Base-by-base conservation (phyloP, 2,329 filamentous ascomycete species). In the Cercospora sp. region DNA sequence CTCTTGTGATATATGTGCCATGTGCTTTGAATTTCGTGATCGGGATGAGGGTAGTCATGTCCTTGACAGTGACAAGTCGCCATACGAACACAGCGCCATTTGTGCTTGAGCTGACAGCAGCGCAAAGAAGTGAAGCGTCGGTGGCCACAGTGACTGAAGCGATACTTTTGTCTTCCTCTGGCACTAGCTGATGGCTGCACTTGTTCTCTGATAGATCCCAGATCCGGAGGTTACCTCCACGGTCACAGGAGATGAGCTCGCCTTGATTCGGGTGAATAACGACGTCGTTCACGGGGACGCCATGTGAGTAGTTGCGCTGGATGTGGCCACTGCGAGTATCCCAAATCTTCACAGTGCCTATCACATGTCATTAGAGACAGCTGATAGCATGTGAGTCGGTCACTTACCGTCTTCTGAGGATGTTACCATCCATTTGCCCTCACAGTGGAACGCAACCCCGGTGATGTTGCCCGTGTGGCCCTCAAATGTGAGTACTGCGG, bases 201-300 rank as follows among this genome's bases (percentile, higher is more conserved):
- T 93, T 96, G 78, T 97, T 98, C 85, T 98, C 94, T 8, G 93
- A 93, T 66, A 99, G 81, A 77, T 99, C 95, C 95, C 95, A 99
- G 71, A 99, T 91, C 48, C 94, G 86, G 68, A 99, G 93, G 79
- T 93, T 97, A 59, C 95, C 95, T 59, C 91, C 90, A 36, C 94
- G 89, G 79, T 99, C 95, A 79, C 94, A 97, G 79, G 92, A 97
- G 77, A 99, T 97, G 69, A 99, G 90, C 83, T 99, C 95, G 68
- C 94, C 95, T 82, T 99, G 95, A 78, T 99, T 99, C 0, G 95
- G 95, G 79, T 99, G 95, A 66, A 99, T 99, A n/a, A 98, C 95
- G 8, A 99, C 95, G 80, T 99, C 95, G 77, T 97, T 99, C 63
- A 94, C 95, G 0, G 95, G 89, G 36, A 89, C 90, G 63, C 91